Evolutionary conservation across 805 yeast species (phyloP).

Genomic region (Candida nanaspora): DNA sequence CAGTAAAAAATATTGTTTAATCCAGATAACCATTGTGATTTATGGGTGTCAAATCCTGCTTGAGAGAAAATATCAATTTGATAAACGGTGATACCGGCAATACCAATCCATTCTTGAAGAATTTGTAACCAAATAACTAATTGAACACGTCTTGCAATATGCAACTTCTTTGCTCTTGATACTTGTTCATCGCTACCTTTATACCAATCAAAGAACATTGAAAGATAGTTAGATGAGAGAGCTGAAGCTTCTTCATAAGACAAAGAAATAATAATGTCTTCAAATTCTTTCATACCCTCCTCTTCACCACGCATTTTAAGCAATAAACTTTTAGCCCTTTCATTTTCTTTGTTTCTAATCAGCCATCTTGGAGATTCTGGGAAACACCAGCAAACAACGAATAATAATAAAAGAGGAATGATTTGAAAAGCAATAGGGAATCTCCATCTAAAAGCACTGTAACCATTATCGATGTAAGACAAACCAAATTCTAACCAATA

Average conservation of each 20-base stretch:
- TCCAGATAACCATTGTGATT: slow-evolving; percentile 22
- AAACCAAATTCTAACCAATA: slow-evolving; percentile 32
- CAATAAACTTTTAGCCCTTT: slow-evolving; percentile 36
- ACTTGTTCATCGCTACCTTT: slow-evolving; percentile 17
- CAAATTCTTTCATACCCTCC: slow-evolving; percentile 15
- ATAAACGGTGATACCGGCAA: slow-evolving; percentile 30
- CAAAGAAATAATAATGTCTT: slow-evolving; percentile 16
- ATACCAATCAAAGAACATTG: slow-evolving; percentile 13
- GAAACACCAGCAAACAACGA: slow-evolving; percentile 15
- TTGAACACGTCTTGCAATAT: slow-evolving; percentile 18
- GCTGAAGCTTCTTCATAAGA: slow-evolving; percentile 21
- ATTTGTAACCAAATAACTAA: slow-evolving; percentile 29
- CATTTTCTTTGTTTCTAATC: slow-evolving; percentile 29
- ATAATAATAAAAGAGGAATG: slow-evolving; percentile 9
- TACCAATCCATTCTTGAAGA: slow-evolving; percentile 36
- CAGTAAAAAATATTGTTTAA: slow-evolving; percentile 13
- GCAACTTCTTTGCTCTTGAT: slow-evolving; percentile 14
- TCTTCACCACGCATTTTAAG: slow-evolving; percentile 30
- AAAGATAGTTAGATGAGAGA: slow-evolving; percentile 19
- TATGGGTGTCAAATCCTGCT: slow-evolving; percentile 19
- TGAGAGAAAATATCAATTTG: slow-evolving; percentile 34
- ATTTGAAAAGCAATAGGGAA: slow-evolving; percentile 28
- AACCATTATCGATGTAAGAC: slow-evolving; percentile 23
- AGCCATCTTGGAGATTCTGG: slow-evolving; percentile 43
- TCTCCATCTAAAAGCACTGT: slow-evolving; percentile 21